These are phyloP conservation scores for Phytophthora tentaculata DNA, from an alignment of 352 stramenopile genomes.

Conservation along the genomic window DNA sequence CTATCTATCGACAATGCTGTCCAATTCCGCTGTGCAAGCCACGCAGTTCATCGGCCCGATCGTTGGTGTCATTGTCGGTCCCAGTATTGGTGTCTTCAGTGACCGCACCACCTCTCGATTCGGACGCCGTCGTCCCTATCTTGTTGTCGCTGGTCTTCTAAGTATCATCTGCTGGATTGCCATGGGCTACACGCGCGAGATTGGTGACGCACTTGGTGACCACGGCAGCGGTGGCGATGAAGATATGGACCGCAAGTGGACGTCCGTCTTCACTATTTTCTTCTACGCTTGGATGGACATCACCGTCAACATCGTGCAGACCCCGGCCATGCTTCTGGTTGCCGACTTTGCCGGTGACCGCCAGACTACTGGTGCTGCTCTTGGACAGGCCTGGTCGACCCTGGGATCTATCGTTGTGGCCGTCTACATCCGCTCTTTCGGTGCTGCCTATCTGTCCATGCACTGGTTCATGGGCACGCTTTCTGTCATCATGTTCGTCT, in stretches of 20 bases:
- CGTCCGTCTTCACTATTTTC: slow-evolving; percentile 27
- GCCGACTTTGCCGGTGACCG: slow-evolving; percentile 56
- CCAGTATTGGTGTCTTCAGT: slow-evolving; percentile 28
- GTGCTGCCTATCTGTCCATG: slow-evolving; percentile 40
- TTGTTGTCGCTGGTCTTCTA: slow-evolving; percentile 49
- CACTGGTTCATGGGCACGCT: slow-evolving; percentile 38
- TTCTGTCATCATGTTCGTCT: slow-evolving; percentile 43
- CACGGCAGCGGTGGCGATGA: slow-evolving; percentile 15
- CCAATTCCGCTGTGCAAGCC: slow-evolving; percentile 40
- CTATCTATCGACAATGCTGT: slow-evolving; percentile 52
- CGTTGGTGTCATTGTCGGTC: slow-evolving; percentile 28
- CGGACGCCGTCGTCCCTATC: slow-evolving; percentile 26
- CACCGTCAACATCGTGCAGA: slow-evolving; percentile 31
- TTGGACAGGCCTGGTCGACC: slow-evolving; percentile 47
- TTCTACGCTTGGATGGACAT: slow-evolving; percentile 36
- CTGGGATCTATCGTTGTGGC: slow-evolving; percentile 31
- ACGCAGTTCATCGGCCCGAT: slow-evolving; percentile 10
- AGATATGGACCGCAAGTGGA: slow-evolving; percentile 36
- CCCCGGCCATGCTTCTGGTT: slow-evolving; percentile 33
- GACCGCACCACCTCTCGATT: slow-evolving; percentile 27
- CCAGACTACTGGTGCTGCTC: slow-evolving; percentile 45
- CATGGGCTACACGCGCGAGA: slow-evolving; percentile 49
- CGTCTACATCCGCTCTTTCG: slow-evolving; percentile 50
- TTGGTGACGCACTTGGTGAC: slow-evolving; percentile 19
- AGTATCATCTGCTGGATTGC: slow-evolving; percentile 48